phyloP scores from a whole-genome alignment of 805 yeast species.

The Brettanomyces nanus region DNA sequence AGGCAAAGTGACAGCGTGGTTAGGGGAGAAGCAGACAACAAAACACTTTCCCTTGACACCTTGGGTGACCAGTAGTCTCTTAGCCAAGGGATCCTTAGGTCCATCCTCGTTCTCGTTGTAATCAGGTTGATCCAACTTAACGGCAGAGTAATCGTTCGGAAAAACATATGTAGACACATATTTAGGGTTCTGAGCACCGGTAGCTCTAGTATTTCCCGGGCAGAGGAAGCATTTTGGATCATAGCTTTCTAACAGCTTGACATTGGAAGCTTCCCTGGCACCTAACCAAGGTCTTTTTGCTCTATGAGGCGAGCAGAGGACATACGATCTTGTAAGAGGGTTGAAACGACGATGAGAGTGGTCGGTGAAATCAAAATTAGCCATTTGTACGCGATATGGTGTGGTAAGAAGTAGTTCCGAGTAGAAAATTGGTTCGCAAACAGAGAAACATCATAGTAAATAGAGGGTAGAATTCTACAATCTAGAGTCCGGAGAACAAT shows the following conservation, averaged over 20 bases:
- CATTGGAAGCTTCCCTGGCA: not conserved
- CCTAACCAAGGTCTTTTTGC: constrained; percentile 3
- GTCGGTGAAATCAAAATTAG: constrained; percentile 2
- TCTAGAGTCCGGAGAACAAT: too few relatives aligned
- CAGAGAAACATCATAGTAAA: too few relatives aligned
- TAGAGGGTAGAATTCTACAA: too few relatives aligned
- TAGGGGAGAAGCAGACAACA: constrained; percentile 2
- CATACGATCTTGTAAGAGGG: not conserved
- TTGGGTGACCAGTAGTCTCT: constrained; percentile 1
- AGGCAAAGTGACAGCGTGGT: constrained; percentile 1
- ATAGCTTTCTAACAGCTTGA: not conserved
- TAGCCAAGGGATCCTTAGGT: not conserved
- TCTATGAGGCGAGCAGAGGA: constrained; percentile 3
- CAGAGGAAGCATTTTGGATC: constrained; percentile 2
- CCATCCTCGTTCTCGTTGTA: not conserved
- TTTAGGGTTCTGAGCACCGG: not conserved
- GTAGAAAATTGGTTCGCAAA: too few relatives aligned
- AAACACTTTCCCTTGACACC: constrained; percentile 3
- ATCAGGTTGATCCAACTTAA: constrained; percentile 2
- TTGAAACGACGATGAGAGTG: constrained; percentile 1
- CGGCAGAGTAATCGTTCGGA: constrained; percentile 2
- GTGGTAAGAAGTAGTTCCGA: too few relatives aligned
- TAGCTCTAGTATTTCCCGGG: constrained; percentile 1
- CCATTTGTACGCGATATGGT: too few relatives aligned
- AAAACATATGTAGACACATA: not conserved